These are phyloP conservation scores for Xylariaceae sp. DNA, from an alignment of 2,329 filamentous ascomycete species.

Conservation along the genomic window DNA sequence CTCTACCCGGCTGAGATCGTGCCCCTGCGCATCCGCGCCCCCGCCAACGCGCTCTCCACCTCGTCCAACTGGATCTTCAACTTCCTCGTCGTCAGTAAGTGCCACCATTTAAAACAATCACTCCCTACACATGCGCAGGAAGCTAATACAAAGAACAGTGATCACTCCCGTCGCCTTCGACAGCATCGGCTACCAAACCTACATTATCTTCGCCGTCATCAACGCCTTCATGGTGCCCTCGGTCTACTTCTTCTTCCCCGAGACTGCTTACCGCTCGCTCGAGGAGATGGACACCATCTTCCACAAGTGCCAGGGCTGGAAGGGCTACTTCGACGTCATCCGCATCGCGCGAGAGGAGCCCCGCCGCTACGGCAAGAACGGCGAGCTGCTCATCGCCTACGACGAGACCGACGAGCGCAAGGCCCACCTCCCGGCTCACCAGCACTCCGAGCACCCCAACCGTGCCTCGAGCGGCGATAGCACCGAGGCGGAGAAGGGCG, in stretches of 20 bases:
- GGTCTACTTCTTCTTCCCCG: slow-evolving; percentile 60
- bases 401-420: slow-evolving; percentile 37
- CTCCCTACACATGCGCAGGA: no score
- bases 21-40: slow-evolving; percentile 46
- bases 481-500: slow-evolving; percentile 18
- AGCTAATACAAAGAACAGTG: no score
- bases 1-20: slow-evolving; percentile 56
- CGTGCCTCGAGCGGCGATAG: slow-evolving; percentile 7
- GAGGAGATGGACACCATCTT: slow-evolving; percentile 66
- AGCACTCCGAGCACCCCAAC: slow-evolving; percentile 11
- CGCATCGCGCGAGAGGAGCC: slow-evolving; percentile 43
- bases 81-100: slow-evolving; percentile 51
- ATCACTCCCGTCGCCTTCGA: slow-evolving; percentile 56
- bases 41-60: slow-evolving; percentile 50
- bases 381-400: slow-evolving; percentile 48
- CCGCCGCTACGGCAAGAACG: slow-evolving; percentile 53
- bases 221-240: slow-evolving; percentile 56
- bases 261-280: slow-evolving; percentile 59
- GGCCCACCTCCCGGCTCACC: slow-evolving; percentile 13
- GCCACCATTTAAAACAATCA: no score
- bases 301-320: slow-evolving; percentile 46
- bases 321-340: slow-evolving; percentile 38
- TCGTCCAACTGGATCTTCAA: slow-evolving; percentile 59
- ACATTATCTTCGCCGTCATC: slow-evolving; percentile 63
- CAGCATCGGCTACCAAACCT: slow-evolving; percentile 55